These are phyloP conservation scores for Kingdonia uniflora DNA, from an alignment of 164 flowering plant genomes.

Conservation along the genomic window DNA sequence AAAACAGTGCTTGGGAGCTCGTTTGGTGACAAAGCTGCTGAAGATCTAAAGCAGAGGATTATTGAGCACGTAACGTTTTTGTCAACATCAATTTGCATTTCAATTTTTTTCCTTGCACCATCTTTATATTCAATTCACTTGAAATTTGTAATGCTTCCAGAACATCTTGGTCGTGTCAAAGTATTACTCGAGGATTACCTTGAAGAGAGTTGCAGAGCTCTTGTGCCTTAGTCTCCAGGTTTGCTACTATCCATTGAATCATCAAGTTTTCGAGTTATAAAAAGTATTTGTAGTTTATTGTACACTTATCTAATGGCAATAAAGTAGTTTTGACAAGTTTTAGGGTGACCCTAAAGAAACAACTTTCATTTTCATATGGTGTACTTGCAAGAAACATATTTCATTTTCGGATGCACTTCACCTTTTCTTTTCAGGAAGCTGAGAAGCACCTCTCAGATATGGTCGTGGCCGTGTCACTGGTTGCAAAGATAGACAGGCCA, in stretches of 20 bases:
- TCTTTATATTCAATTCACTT: neutral
- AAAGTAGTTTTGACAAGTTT: no score
- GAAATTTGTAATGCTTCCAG: constrained; percentile 29
- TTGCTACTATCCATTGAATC: constrained; percentile 5
- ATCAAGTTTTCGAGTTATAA: neutral
- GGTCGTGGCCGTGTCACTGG: constrained; percentile 81
- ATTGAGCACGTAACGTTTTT: constrained; percentile 73
- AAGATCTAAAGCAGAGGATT: constrained; percentile 77
- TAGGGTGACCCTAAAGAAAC: no score
- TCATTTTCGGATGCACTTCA: neutral
- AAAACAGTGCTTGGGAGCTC: constrained; percentile 77
- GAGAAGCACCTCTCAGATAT: constrained; percentile 92
- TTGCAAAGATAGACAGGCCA: constrained; percentile 90
- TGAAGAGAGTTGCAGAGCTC: constrained; percentile 87
- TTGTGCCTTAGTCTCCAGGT: constrained; percentile 86
- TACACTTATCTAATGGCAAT: neutral
- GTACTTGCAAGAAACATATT: neutral
- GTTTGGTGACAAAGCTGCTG: constrained; percentile 81
- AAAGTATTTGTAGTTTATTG: neutral
- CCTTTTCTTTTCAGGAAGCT: constrained; percentile 45
- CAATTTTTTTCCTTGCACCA: neutral
- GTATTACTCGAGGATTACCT: constrained; percentile 84
- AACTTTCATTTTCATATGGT: no score
- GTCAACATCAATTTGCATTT: neutral
- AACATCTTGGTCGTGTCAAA: constrained; percentile 93